phyloP scores from a whole-genome alignment of 1,284 basidiomycete species.

The Ganoderma leucocontextum region DNA sequence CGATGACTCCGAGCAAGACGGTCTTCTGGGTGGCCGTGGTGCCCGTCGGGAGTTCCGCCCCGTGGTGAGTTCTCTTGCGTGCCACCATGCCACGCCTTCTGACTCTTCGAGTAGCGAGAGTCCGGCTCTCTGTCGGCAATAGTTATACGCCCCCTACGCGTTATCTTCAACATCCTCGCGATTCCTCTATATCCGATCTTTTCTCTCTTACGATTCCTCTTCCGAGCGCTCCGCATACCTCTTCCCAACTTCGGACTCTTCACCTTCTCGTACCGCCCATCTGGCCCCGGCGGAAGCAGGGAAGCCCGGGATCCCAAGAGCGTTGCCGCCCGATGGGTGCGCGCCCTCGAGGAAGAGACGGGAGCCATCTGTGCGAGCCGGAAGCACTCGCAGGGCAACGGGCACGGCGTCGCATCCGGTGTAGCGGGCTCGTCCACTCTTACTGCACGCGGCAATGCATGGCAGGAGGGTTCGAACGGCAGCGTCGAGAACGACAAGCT shows the following conservation, averaged over 20 bases:
- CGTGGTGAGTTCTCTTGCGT: conserved; percentile 29
- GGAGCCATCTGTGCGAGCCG: conserved; percentile 65
- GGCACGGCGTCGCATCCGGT: conserved; percentile 38
- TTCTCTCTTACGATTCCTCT: conserved; percentile 42
- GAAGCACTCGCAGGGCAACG: conserved; percentile 31
- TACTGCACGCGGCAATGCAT: conserved; percentile 36
- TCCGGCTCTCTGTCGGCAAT: conserved; percentile 26
- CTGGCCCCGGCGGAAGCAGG: conserved; percentile 42
- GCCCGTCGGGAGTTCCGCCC: conserved; percentile 34
- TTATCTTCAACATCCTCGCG: conserved; percentile 43
- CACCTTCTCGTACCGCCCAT: conserved; percentile 47
- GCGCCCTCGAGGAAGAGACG: conserved; percentile 81
- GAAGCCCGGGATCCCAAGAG: conserved; percentile 51
- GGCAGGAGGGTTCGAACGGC: conserved; percentile 33
- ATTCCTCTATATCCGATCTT: conserved; percentile 43
- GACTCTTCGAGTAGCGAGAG: conserved; percentile 16
- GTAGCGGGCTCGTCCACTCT: conserved; percentile 53
- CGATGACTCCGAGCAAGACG: conserved; percentile 62
- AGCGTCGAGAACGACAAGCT: conserved; percentile 48
- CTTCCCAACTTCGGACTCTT: conserved; percentile 41
- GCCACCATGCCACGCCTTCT: background rate
- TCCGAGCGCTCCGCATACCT: conserved; percentile 46
- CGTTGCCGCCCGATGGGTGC: conserved; percentile 76
- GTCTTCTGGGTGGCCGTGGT: conserved; percentile 35
- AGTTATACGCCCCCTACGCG: conserved; percentile 37